Percentiles rank a stretch among this genome's conserved stretches.
phyloP scores from a whole-genome alignment of 768 basidiomycete species.

The Glaciozyma antarctica region DNA sequence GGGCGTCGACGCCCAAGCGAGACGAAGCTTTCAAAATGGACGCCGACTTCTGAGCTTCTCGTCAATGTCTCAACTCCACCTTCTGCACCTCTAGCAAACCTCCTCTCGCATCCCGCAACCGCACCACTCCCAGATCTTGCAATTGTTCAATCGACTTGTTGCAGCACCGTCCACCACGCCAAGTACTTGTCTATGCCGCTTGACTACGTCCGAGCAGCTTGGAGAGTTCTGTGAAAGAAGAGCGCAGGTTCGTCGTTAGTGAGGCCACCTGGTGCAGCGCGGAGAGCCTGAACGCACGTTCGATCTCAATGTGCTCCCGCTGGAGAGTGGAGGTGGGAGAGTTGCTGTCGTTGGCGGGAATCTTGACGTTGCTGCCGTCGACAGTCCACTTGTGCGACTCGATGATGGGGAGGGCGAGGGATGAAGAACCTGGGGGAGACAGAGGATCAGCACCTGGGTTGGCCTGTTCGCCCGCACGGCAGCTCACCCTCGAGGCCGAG shows the following conservation, averaged over 20 bases:
- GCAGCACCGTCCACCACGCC: neutral
- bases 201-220: neutral
- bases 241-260: neutral
- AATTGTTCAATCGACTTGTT: neutral
- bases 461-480: neutral
- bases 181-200: neutral
- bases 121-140: neutral
- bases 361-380: conserved; percentile 14
- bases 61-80: too few relatives aligned
- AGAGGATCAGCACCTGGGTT: neutral
- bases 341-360: conserved; percentile 33
- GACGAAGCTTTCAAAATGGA: conserved; percentile 37
- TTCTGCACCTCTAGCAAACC: neutral
- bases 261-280: too few relatives aligned
- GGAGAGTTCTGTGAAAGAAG: neutral
- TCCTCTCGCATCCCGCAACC: neutral
- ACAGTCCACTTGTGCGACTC: conserved; percentile 20
- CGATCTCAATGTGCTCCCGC: conserved; percentile 32
- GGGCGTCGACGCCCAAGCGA: conserved; percentile 32
- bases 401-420: neutral
- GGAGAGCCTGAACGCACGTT: conserved; percentile 19
- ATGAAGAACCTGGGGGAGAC: neutral
- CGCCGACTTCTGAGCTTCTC: conserved; percentile 40
- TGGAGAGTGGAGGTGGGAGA: conserved; percentile 29
- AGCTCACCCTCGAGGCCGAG: conserved; percentile 19